Evolutionary conservation across 257 asterid species (phyloP).

Genomic region (Primulina eburnea): DNA sequence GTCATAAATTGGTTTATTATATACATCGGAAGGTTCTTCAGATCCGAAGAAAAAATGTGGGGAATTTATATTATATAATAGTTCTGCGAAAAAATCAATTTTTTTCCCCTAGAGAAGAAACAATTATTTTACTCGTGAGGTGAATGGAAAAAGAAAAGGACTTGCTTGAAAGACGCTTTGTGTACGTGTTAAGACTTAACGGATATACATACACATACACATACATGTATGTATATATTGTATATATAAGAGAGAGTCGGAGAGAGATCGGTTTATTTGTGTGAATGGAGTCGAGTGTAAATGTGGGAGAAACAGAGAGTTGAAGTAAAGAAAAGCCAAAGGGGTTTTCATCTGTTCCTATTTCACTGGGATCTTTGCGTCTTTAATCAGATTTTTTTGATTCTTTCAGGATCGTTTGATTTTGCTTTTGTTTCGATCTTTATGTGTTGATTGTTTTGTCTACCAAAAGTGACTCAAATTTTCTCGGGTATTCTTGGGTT

Average conservation of each 20-base stretch:
- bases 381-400: not conserved
- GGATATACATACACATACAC: constrained; percentile 11
- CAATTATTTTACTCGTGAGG: constrained; percentile 20
- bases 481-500: constrained; percentile 34
- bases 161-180: constrained; percentile 31
- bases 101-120: not conserved
- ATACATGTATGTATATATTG: constrained; percentile 4
- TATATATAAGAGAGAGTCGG: constrained; percentile 10
- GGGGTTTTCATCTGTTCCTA: constrained; percentile 19
- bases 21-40: constrained; percentile 61
- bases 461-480: constrained; percentile 18
- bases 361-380: not conserved
- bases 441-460: constrained; percentile 1
- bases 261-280: constrained; percentile 22
- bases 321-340: constrained; percentile 24
- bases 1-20: no score
- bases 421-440: constrained; percentile 18
- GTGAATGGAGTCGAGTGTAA: constrained; percentile 43
- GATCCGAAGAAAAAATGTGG: constrained; percentile 82
- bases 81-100: not conserved
- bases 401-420: constrained; percentile 4
- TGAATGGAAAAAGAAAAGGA: constrained; percentile 15
- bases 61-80: constrained; percentile 15
- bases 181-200: constrained; percentile 43
- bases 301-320: constrained; percentile 26